Percentiles rank a stretch among this genome's conserved stretches.
Conservation (phyloP, 2,329 filamentous ascomycete genomes). For the Sclerotinia minor region DNA sequence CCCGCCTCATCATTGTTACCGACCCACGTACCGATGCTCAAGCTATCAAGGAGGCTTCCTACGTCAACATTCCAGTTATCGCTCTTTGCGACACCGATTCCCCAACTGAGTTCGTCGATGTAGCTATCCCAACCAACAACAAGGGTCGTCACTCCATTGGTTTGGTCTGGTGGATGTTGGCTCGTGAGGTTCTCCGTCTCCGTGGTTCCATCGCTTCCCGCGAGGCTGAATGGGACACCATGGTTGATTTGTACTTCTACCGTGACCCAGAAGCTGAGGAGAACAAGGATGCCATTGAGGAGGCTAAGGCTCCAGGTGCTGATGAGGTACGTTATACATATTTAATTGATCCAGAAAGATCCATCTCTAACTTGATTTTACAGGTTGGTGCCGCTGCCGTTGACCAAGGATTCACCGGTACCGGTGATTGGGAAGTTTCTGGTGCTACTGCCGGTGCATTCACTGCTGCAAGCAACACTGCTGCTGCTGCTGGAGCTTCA, state of each 20-base stretch:
- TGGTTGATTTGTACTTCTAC: constrained; percentile 99
- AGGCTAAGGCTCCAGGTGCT: constrained; percentile 78
- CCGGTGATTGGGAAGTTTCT: constrained; percentile 73
- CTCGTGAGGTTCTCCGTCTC: constrained; percentile 98
- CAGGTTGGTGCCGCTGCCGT: constrained; percentile 70
- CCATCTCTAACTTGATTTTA: constrained; percentile 5
- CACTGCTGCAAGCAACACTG: constrained; percentile 62
- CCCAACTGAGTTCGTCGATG: constrained; percentile 98
- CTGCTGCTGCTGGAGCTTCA: constrained; percentile 57
- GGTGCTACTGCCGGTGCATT: constrained; percentile 62
- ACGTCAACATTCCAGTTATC: constrained; percentile 99
- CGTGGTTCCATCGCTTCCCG: constrained; percentile 94
- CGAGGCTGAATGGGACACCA: constrained; percentile 97
- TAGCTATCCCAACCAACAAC: constrained; percentile 99
- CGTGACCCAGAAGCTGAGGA: constrained; percentile 99
- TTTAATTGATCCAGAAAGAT: too few species aligned
- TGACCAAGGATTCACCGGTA: constrained; percentile 71
- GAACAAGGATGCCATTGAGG: constrained; percentile 93
- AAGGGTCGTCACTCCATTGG: constrained; percentile 99
- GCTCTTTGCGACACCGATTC: constrained; percentile 99
- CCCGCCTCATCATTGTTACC: constrained; percentile 98
- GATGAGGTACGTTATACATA: constrained; percentile 57
- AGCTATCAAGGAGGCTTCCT: constrained; percentile 99
- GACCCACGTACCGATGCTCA: constrained; percentile 99
- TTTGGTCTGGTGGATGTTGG: constrained; percentile 98